Conservation (phyloP, 129 eudicot genomes). For the Sambucus nigra region DNA sequence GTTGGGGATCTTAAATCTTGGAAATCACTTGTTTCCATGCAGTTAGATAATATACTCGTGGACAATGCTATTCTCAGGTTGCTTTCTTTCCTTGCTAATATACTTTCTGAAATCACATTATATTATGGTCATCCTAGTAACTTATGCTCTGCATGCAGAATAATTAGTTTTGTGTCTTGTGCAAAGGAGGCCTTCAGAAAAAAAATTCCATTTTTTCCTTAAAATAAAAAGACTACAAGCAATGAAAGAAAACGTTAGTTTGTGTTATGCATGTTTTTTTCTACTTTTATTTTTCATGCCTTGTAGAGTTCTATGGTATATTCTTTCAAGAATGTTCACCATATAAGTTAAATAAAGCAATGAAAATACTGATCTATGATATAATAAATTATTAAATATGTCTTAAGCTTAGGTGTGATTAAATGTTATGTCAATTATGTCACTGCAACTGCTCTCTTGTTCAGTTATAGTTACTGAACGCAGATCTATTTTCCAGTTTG, state of each 20-base stretch:
- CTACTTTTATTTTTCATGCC: no score
- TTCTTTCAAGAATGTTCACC: no score
- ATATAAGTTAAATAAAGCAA: no score
- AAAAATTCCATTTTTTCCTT: no score
- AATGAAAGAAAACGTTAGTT: no score
- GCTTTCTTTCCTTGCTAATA: neutral
- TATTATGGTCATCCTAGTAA: neutral
- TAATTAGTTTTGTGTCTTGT: no score
- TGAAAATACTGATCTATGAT: no score
- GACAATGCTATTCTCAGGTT: conserved; percentile 76
- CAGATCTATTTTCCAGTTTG: neutral
- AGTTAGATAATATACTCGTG: conserved; percentile 48
- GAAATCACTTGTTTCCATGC: conserved; percentile 63
- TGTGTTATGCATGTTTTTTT: no score
- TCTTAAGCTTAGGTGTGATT: neutral
- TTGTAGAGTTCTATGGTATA: no score
- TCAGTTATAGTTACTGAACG: neutral
- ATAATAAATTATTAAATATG: no score
- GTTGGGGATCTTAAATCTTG: conserved; percentile 66
- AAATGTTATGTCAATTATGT: neutral
- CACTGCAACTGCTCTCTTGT: neutral
- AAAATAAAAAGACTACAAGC: no score
- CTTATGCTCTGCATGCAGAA: neutral
- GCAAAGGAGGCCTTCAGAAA: no score
- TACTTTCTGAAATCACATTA: neutral